Conservation (phyloP, 495 filamentous ascomycete genomes). For the Daldinia bambusicola region DNA sequence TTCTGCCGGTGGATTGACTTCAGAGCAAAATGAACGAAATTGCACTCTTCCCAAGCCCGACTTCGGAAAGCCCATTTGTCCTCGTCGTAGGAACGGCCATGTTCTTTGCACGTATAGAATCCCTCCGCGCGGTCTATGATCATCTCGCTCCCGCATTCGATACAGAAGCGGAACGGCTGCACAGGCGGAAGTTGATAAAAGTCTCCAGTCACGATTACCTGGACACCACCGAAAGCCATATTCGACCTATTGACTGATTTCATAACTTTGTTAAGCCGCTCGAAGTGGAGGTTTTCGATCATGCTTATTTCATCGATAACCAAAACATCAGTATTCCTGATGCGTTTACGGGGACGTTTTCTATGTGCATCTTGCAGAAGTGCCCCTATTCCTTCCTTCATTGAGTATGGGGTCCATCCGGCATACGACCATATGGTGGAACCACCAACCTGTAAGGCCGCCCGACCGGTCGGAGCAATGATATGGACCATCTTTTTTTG, state of each 20-base stretch:
- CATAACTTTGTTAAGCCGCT: not conserved
- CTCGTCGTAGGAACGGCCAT: not conserved
- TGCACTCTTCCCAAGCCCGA: not conserved
- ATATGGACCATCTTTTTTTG: not conserved
- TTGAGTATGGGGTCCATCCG: conserved; percentile 58
- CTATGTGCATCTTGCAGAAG: not conserved
- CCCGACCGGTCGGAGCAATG: conserved; percentile 62
- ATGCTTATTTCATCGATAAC: conserved; percentile 2
- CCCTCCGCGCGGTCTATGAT: not conserved
- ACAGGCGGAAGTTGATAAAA: conserved; percentile 1
- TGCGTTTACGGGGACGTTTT: not conserved
- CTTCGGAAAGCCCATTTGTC: conserved; percentile 2
- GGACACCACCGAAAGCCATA: not conserved
- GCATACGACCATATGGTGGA: conserved; percentile 64
- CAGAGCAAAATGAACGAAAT: not conserved
- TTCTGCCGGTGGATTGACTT: not conserved
- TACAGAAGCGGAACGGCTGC: not conserved
- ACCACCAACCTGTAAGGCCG: conserved; percentile 63
- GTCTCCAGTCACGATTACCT: not conserved
- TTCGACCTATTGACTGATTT: not conserved
- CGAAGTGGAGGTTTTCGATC: not conserved
- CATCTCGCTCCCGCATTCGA: not conserved
- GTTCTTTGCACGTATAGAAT: not conserved
- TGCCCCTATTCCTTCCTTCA: conserved; percentile 37
- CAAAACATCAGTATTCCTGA: not conserved